These are phyloP conservation scores for Hippophae gyantsensis DNA, from an alignment of 306 rosid species.

Conservation along the genomic window DNA sequence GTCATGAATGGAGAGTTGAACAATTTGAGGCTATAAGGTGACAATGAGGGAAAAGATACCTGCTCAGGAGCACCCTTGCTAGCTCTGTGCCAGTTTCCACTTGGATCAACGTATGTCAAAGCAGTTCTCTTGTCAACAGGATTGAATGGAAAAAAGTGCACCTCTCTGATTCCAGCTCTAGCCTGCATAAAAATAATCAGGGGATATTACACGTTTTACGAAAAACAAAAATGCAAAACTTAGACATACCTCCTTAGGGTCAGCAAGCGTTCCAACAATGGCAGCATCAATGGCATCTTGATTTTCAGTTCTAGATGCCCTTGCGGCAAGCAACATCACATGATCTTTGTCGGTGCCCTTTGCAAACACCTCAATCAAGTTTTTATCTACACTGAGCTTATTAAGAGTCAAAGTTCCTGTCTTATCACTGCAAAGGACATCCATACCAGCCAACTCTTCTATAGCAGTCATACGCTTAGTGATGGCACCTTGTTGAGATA, in stretches of 20 bases:
- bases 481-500: conserved; percentile 96
- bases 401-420: conserved; percentile 96
- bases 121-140: conserved; percentile 99
- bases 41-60: conserved; percentile 31
- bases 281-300: conserved; percentile 98
- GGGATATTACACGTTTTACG: background rate
- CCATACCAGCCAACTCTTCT: conserved; percentile 99
- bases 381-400: conserved; percentile 82
- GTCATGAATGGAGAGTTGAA: background rate
- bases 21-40: background rate
- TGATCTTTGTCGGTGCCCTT: conserved; percentile 80
- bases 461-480: conserved; percentile 98
- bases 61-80: conserved; percentile 99
- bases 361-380: conserved; percentile 70
- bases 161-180: conserved; percentile 75
- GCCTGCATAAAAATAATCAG: conserved; percentile 38
- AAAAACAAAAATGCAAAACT: conserved; percentile 3
- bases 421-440: conserved; percentile 97
- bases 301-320: conserved; percentile 89
- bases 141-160: conserved; percentile 88
- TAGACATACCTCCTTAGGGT: conserved; percentile 74
- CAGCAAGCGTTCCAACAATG: conserved; percentile 97
- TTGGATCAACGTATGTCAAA: conserved; percentile 78
- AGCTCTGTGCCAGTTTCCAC: conserved; percentile 87
- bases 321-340: conserved; percentile 76